Evolutionary conservation across 2,329 filamentous ascomycete genomes (phyloP).

Genomic region (Alternaria sp.): DNA sequence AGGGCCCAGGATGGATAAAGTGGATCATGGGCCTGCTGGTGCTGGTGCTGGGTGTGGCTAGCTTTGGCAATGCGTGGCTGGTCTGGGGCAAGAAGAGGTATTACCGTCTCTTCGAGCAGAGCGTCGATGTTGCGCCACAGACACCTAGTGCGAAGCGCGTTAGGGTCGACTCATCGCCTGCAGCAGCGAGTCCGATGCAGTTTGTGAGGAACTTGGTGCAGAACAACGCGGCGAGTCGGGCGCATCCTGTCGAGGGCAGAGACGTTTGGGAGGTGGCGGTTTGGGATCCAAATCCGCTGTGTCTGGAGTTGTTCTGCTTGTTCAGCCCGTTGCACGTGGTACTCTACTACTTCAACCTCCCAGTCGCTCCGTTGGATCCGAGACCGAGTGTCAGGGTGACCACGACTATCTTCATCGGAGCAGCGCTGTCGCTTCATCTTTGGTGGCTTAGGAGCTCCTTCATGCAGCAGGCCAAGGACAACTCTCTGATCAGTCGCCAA

Average conservation of each 20-base stretch:
- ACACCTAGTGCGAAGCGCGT: slow-evolving; percentile 91
- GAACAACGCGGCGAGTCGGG: slow-evolving; percentile 79
- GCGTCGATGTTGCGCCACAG: slow-evolving; percentile 76
- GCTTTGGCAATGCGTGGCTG: slow-evolving; percentile 80
- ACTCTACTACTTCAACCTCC: slow-evolving; percentile 88
- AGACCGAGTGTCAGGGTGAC: slow-evolving; percentile 86
- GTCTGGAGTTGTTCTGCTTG: slow-evolving; percentile 81
- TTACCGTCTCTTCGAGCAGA: slow-evolving; percentile 90
- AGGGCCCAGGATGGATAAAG: slow-evolving; percentile 68
- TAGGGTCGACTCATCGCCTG: slow-evolving; percentile 83
- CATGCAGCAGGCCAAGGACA: slow-evolving; percentile 85
- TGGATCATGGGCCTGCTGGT: slow-evolving; percentile 75
- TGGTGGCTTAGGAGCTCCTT: slow-evolving; percentile 77
- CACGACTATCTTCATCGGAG: slow-evolving; percentile 79
- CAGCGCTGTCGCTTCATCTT: slow-evolving; percentile 79
- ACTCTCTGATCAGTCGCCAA: slow-evolving; percentile 84
- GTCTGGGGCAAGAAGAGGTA: slow-evolving; percentile 82
- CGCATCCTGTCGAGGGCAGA: slow-evolving; percentile 80
- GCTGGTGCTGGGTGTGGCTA: slow-evolving; percentile 72
- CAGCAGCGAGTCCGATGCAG: slow-evolving; percentile 78
- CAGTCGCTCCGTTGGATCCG: slow-evolving; percentile 76
- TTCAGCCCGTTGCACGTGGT: slow-evolving; percentile 96
- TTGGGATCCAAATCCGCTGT: slow-evolving; percentile 92
- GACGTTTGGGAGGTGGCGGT: slow-evolving; percentile 96
- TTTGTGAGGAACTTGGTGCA: slow-evolving; percentile 73